phyloP scores from a whole-genome alignment of 305 asterid genomes.

The Monarda citriodora region DNA sequence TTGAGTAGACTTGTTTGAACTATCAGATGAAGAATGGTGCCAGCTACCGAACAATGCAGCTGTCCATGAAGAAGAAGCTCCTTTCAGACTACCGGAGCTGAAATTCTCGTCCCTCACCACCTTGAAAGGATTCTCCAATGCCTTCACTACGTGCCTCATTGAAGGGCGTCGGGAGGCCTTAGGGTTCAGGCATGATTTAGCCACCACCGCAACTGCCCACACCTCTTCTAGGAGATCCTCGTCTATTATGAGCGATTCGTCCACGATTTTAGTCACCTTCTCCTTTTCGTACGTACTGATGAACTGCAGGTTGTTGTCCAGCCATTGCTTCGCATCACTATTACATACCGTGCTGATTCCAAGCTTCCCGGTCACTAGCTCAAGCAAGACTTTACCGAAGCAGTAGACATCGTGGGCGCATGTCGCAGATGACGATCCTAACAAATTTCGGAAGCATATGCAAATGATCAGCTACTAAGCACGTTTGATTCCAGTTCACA shows the following conservation, averaged over 20 bases:
- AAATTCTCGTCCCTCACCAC: conserved; percentile 60
- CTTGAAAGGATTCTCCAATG: conserved; percentile 77
- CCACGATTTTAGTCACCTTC: conserved; percentile 46
- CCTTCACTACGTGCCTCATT: conserved; percentile 62
- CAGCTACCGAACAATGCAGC: conserved; percentile 63
- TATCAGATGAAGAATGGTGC: conserved; percentile 55
- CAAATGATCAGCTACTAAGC: no score
- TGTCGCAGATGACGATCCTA: conserved; percentile 45
- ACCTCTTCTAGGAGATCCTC: conserved; percentile 79
- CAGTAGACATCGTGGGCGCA: conserved; percentile 69
- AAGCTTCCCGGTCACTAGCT: conserved; percentile 68
- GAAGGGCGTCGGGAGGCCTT: conserved; percentile 65
- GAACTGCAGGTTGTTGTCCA: conserved; percentile 38
- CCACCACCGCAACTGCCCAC: conserved; percentile 82
- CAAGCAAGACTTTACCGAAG: conserved; percentile 75
- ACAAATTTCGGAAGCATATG: background rate
- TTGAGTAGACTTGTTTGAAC: conserved; percentile 35
- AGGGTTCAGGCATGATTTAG: conserved; percentile 74
- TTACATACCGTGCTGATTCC: conserved; percentile 45
- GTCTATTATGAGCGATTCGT: conserved; percentile 54
- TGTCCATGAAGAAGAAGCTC: conserved; percentile 56
- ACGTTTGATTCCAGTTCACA: no score
- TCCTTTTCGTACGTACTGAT: conserved; percentile 54
- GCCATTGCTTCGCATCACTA: conserved; percentile 44
- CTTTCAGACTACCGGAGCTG: conserved; percentile 44